Evolutionary conservation across 805 yeast species (phyloP), one percentile per base, ranked within the genome.

Genomic region (Metschnikowia gruessii): DNA sequence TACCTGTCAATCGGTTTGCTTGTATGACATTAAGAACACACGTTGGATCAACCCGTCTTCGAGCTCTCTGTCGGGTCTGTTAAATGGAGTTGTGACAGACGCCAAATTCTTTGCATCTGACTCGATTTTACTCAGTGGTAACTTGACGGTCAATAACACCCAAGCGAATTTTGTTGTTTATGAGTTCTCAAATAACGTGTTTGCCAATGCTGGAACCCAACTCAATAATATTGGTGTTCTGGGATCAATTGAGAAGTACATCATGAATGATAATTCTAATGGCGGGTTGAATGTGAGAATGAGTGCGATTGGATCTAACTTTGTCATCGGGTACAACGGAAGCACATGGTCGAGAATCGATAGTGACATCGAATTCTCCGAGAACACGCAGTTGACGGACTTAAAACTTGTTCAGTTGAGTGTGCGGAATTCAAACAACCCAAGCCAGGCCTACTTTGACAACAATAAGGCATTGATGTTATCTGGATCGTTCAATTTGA

Each of bases 1-100:
- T 28, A 63, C 66, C 21, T 90, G 96, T 64, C 62, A 70, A 2
- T 75, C 80, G 1, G 63, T 91, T 31, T 90, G 97, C 61, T 65
- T 83, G 30, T 87, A 79, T 60, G 83, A 83, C 55, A 62, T 81
- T 50, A 59, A 64, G 3, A 69, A 72, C 28, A 67, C 77, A 0
- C 66, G 82, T 17, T 84, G 95, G 87, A 64, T 66, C 7, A 67
- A 57, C 48, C 77, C 80, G 3, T 64, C 67, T 29, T 48, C 63
- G 11, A 46, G 48, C 40, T 45, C 59, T 4, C 50, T 46, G 18
- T 46, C 61, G 3, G 40, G 43, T 2, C 57, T 72, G 6, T 43
- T 77, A 3, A 53, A 65, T 9, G 95, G 95, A 2, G 51, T 50
- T 1, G 65, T 65, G 1, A 71, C 77, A 19, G 72, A 78, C 40